Evolutionary conservation across 2,329 filamentous ascomycete genomes (phyloP), one percentile per base, ranked within the genome.

Genomic region (Diaporthe humulicola): DNA sequence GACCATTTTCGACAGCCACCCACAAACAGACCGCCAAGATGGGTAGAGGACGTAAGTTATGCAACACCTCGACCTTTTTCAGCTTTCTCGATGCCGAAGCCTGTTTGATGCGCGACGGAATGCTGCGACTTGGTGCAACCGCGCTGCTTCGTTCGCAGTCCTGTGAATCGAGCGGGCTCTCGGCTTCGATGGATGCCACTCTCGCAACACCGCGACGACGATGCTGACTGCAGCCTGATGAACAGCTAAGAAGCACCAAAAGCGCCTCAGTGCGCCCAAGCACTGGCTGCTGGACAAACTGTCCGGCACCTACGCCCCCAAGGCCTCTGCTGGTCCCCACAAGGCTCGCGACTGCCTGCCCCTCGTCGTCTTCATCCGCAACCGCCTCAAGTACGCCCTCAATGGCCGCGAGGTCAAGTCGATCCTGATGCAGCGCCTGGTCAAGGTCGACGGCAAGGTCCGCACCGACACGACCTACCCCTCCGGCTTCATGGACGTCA

Each of bases 271-370:
- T 90, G 97, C 97, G 87, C 97, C 97, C 86, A 97, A 94, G 87
- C 97, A 98, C 94, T 99, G 97, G 97, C 95, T 99, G 87, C 92
- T 99, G 88, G 97, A 99, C 95, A 99, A 99, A 90, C 92, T 99
- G 86, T 98, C 95, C 88, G 97, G 97, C 86, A 90, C 91, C 88
- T 96, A 94, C 85, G 93, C 91, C 82, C 92, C 92, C 83, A 89
- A 89, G 83, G 90, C 92, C 79, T 92, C 91, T 79, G 85, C 91
- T 82, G 97, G 97, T 95, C 97, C 97, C 88, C 96, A 98, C 94
- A 99, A 99, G 94, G 92, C 97, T 87, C 94, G 97, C 87, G 97
- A 99, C 90, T 98, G 96, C 91, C 93, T 99, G 90, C 97, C 97
- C 81, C 90, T 99, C 87, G 96, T 99, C 88, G 94, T 99, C 90